Evolutionary conservation across 352 stramenopile genomes (phyloP), one percentile per base, ranked within the genome.

Genomic region (Blastocystis sp.): DNA sequence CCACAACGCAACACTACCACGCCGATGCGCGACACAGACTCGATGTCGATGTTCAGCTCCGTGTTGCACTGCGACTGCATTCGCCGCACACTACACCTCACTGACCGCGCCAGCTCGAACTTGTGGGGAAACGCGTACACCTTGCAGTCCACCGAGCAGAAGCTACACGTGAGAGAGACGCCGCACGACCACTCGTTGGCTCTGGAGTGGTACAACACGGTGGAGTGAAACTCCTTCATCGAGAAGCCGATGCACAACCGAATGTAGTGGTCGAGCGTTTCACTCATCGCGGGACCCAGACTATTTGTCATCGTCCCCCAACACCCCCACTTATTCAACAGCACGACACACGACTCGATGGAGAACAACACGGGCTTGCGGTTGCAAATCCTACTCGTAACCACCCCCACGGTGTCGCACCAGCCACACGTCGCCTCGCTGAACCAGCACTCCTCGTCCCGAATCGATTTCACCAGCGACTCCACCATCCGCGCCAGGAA

Each of bases 341-440:
- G 50, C n/a, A 77, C 3, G 24, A 51, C 33, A 16, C 66, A 77
- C 3, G 66, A 50, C n/a, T 77, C 66, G 12, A 77, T 45, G 24
- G n/a, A 59, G 66, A 77, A 37, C 31, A 77, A 10, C n/a, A 77
- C 50, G 29, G 66, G 2, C 45, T 51, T 9, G 45, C 29, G 12
- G n/a, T 35, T 26, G 24, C 10, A 26, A 3, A 77, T 29, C 66
- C 66, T 77, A 29, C 6, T 1, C 21, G 21, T 71, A 19, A 71
- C 16, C 26, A 3, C 3, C 16, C 16, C 41, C 3, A 1, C 3
- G 3, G 3, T 1, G 16, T 29, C 45, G 2, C 29, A 77, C 66
- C 66, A 77, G 26, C 66, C 66, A 29, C 66, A 77, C 2, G 66
- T 29, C 10, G 66, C 66, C 45, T 77, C 66, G 33, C 66, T 77